Evolutionary conservation across 345 rosid genomes (phyloP), one percentile per base, ranked within the genome.

Genomic region (Kandelia obovata): DNA sequence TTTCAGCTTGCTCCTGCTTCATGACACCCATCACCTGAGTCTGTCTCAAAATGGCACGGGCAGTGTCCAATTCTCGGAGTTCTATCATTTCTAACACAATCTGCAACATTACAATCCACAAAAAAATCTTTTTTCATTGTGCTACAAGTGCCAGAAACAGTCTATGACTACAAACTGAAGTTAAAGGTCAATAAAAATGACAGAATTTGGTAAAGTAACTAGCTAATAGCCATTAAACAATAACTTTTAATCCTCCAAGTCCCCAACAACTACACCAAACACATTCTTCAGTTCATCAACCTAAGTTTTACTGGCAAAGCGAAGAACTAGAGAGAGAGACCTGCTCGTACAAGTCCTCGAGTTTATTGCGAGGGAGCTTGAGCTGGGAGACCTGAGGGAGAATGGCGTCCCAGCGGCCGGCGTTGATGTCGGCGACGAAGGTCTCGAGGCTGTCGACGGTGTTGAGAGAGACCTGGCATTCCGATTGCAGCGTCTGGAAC

Each of bases 1-100:
- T 86, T 64, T 90, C 97, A 25, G 99, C 92, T 79, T 92, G 96
- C 85, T 95, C 99, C 86, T 95, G 99, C 85, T 92, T 95, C 99
- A 95, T 90, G 71, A 92, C 90, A 71, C 99, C 94, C 99, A 95
- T 95, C 62, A 89, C 99, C 77, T 92, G 99, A 52, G 99, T 95
- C 77, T 95, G 98, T 83, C 91, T 86, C 75, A 95, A 80, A 75
- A 95, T 89, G 71, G 99, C 94, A 49, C 99, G 89, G 9, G 99
- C 97, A 61, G 99, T 89, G 71, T 92, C 98, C 84, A 90, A 76
- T 66, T 95, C 99, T 52, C 99, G 84, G 25, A 95, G 96, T 58
- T 95, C 99, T 66, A 92, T 95, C 99, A 95, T 95, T 80, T 95
- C 99, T 68, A 95, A 63, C 3, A 92, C 99, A 82, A 92, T 95